Percentiles rank a stretch among this genome's conserved stretches.
Evolutionary conservation across 495 filamentous ascomycete species (phyloP).

Genomic region (Penicillium steckii): DNA sequence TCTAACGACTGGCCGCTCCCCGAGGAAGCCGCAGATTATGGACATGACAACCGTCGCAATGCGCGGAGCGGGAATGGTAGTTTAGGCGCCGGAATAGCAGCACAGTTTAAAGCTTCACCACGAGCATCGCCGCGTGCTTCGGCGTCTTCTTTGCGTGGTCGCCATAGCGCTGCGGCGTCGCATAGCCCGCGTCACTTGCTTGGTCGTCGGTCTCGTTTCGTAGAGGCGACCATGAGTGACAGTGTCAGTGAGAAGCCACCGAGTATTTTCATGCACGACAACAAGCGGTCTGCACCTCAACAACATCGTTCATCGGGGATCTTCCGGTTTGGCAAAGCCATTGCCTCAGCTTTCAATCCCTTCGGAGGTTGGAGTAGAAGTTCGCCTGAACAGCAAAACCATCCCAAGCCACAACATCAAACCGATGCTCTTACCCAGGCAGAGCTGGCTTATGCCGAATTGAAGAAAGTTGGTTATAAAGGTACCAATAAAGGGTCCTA

Average conservation of each 20-base stretch:
- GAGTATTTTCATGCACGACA: slow-evolving; percentile 54
- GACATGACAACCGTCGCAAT: slow-evolving; percentile 13
- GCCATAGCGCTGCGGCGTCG: slow-evolving; percentile 15
- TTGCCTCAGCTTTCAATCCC: slow-evolving; percentile 55
- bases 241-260: slow-evolving; percentile 68
- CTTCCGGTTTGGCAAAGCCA: slow-evolving; percentile 58
- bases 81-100: background rate
- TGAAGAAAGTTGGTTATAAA: slow-evolving; percentile 59
- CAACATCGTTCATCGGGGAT: slow-evolving; percentile 45
- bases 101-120: slow-evolving; percentile 25
- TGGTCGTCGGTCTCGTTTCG: slow-evolving; percentile 59
- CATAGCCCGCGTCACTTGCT: slow-evolving; percentile 19
- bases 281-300: slow-evolving; percentile 8
- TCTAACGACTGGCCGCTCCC: slow-evolving; percentile 51
- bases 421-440: slow-evolving; percentile 48
- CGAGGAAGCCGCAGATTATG: slow-evolving; percentile 27
- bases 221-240: slow-evolving; percentile 78
- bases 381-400: slow-evolving; percentile 22
- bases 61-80: slow-evolving; percentile 7
- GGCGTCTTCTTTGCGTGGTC: slow-evolving; percentile 17
- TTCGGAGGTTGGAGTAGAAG: slow-evolving; percentile 45
- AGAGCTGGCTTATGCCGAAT: slow-evolving; percentile 56
- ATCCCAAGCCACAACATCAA: slow-evolving; percentile 25
- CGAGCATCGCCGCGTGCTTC: slow-evolving; percentile 27
- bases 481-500: slow-evolving; percentile 44